Base-by-base conservation (phyloP, 495 filamentous ascomycete genomes). In the Cetradonia linearis region DNA sequence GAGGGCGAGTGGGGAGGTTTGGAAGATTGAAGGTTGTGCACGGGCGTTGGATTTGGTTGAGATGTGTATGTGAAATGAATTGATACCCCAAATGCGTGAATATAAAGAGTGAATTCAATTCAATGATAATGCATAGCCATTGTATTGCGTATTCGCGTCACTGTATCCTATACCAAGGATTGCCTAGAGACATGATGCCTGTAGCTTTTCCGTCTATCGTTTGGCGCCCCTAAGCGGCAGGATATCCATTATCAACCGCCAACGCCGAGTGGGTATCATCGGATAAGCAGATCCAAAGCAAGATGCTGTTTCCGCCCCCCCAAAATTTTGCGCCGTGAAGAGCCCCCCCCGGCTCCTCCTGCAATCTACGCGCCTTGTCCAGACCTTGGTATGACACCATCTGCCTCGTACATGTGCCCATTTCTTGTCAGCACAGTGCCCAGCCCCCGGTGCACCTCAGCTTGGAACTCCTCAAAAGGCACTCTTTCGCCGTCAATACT, bases 401-500 rank as follows among this genome's bases (percentile, higher is more conserved):
- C 76, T 1, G 87, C 85, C 70, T 96, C 89, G 69, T 90, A 96
- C 36, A 79, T 67, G 65, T 78, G 82, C 7, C 79, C 81, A 13
- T 76, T 81, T 67, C 86, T 89, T 28, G 86, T 85, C 50, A 97
- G 73, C 30, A 89, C 85, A 2, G 87, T 89, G n/a, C 88, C 93
- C 28, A 97, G 74, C 0, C 90, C 88, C 50, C 79, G 77, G 73
- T 95, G 89, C 16, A 96, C 74, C 73, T 98, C 93, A 10, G 83
- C 89, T 73, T 98, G 93, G 70, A 95, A 92, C 0, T 88, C 85
- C 59, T 85, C 84, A 66, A 91, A 96, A 1, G 89, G 87, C 13
- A 94, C 74, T 27, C 82, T 76, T 71, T 98, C 93, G 30, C 93
- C 93, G 65, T 98, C 93, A 66, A 98, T 89, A 68, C 89, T 92